Conservation (phyloP, 1,139 yeast genomes). For the Taphrina betulina region DNA sequence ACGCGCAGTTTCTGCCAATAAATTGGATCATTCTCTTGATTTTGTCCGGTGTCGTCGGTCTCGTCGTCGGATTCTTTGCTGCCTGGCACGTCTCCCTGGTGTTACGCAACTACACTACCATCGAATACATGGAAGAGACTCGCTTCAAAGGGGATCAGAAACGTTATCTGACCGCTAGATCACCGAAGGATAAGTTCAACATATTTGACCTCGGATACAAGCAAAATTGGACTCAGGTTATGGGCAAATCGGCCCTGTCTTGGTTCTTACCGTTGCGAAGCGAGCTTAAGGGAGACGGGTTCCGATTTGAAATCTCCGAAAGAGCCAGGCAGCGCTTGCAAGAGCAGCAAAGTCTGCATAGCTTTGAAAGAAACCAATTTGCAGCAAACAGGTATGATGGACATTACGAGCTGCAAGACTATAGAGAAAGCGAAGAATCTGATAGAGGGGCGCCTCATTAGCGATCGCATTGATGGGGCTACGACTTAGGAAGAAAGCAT, state of each 20-base stretch:
- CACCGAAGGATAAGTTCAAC: conserved; percentile 52
- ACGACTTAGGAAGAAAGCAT: too few relatives aligned
- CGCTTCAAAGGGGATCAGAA: conserved; percentile 48
- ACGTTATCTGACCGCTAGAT: conserved; percentile 41
- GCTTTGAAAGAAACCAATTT: conserved; percentile 1
- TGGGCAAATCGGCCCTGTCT: conserved; percentile 65
- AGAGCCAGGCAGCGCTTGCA: conserved; percentile 16
- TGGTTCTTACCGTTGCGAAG: conserved; percentile 68
- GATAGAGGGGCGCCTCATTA: too few relatives aligned
- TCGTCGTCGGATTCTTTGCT: conserved; percentile 62
- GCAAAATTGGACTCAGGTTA: conserved; percentile 63
- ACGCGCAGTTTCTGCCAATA: conserved; percentile 42
- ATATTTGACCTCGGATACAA: conserved; percentile 69
- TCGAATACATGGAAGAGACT: conserved; percentile 69
- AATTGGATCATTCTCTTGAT: conserved; percentile 62
- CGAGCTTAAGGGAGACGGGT: conserved; percentile 6
- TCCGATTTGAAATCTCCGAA: conserved; percentile 10
- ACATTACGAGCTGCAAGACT: conserved; percentile 11
- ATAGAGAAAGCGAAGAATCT: conserved; percentile 2
- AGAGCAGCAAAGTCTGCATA: conserved; percentile 16
- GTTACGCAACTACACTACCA: conserved; percentile 67
- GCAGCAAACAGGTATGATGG: not conserved
- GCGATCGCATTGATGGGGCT: too few relatives aligned
- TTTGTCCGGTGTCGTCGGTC: conserved; percentile 60
- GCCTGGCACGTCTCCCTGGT: conserved; percentile 59